Evolutionary conservation across 2,329 filamentous ascomycete species (phyloP).

Genomic region (Pyrenophora teres): DNA sequence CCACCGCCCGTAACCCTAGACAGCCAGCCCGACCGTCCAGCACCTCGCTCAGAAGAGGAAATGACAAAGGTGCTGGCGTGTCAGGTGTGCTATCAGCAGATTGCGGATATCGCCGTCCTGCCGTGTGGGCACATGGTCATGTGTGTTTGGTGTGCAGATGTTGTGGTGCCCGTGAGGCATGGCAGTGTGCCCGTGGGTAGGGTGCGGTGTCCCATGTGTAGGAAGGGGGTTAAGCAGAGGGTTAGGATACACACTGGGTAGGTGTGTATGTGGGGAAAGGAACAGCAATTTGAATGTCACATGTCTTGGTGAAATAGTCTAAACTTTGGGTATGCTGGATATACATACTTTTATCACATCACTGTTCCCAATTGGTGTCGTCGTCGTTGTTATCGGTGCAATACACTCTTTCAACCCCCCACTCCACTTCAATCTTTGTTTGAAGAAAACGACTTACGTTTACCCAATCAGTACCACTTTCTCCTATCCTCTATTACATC

Average conservation of each 20-base stretch:
- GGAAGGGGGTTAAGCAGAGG: slow-evolving; percentile 53
- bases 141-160: slow-evolving; percentile 61
- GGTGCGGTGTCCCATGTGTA: slow-evolving; percentile 53
- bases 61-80: slow-evolving; percentile 58
- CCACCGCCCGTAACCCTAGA: slow-evolving; percentile 48
- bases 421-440: no score
- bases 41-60: slow-evolving; percentile 54
- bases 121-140: slow-evolving; percentile 62
- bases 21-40: slow-evolving; percentile 53
- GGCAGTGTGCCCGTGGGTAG: slow-evolving; percentile 47
- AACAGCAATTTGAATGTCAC: no score
- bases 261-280: no score
- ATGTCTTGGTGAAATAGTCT: no score
- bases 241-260: slow-evolving; percentile 43
- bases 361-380: no score
- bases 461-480: no score
- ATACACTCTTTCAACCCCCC: no score
- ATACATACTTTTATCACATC: no score
- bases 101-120: slow-evolving; percentile 57
- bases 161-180: slow-evolving; percentile 53
- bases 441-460: no score
- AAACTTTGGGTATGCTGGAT: no score
- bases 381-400: no score
- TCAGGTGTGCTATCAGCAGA: slow-evolving; percentile 58
- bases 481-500: no score